Evolutionary conservation across 2,329 filamentous ascomycete species (phyloP).

Genomic region (Pestalotiopsis sp.): DNA sequence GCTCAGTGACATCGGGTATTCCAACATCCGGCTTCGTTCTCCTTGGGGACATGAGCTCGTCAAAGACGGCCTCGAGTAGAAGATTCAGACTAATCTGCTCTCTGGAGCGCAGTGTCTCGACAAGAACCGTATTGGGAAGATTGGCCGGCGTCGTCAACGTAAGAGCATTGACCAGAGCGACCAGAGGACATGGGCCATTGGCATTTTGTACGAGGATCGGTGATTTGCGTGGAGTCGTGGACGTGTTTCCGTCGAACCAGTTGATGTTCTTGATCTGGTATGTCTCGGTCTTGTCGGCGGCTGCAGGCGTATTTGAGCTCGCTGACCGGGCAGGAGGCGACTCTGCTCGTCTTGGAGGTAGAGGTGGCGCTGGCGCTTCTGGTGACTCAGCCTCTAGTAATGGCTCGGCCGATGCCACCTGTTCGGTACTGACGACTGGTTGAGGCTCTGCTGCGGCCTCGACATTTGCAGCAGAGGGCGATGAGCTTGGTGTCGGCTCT

Average conservation of each 20-base stretch:
- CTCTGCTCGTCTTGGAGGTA: constrained; percentile 39
- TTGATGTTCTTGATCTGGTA: constrained; percentile 92
- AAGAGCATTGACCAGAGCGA: constrained; percentile 91
- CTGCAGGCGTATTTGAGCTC: constrained; percentile 35
- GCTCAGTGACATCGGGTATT: constrained; percentile 82
- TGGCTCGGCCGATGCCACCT: neutral
- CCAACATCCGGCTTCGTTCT: constrained; percentile 62
- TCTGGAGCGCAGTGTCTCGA: constrained; percentile 74
- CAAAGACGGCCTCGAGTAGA: constrained; percentile 85
- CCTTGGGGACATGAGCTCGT: constrained; percentile 83
- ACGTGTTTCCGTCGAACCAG: constrained; percentile 70
- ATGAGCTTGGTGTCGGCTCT: constrained; percentile 5
- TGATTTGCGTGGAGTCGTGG: constrained; percentile 69
- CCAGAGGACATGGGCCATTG: constrained; percentile 90
- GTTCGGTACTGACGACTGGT: neutral
- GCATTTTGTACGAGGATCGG: constrained; percentile 91
- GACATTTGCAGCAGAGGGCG: neutral
- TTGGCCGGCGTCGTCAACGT: constrained; percentile 77
- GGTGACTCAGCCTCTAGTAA: neutral
- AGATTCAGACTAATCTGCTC: constrained; percentile 88
- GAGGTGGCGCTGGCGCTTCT: constrained; percentile 28
- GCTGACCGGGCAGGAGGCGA: constrained; percentile 35
- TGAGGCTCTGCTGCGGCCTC: neutral
- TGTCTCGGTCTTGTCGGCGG: constrained; percentile 65
- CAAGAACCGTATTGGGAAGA: constrained; percentile 65